phyloP scores from a whole-genome alignment of 2,329 filamentous ascomycete genomes.

The Stagonosporopsis vannaccii region DNA sequence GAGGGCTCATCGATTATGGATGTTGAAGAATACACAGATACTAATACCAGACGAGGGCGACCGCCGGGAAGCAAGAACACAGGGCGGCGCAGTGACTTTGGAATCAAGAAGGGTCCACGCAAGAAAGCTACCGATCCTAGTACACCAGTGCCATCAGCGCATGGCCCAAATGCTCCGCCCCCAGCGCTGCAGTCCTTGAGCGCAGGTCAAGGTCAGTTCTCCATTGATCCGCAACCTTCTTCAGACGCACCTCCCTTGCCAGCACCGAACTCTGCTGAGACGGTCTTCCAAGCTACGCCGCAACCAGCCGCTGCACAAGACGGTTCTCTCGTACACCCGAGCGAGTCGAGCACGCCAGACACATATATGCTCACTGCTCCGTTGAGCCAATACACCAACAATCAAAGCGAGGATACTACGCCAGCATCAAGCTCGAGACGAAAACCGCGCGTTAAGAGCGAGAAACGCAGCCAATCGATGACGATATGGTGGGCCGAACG shows the following conservation, averaged over 20 bases:
- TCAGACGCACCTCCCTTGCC: slow-evolving; percentile 27
- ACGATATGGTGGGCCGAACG: slow-evolving; percentile 57
- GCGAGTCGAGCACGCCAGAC: slow-evolving; percentile 39
- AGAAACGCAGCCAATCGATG: slow-evolving; percentile 55
- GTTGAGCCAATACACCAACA: slow-evolving; percentile 42
- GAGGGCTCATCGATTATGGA: slow-evolving; percentile 44
- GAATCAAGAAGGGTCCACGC: slow-evolving; percentile 58
- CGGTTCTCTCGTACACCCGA: slow-evolving; percentile 25
- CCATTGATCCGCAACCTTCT: slow-evolving; percentile 41
- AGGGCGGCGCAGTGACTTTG: slow-evolving; percentile 55
- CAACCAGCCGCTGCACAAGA: slow-evolving; percentile 38
- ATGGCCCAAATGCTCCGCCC: slow-evolving; percentile 36
- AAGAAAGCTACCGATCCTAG: slow-evolving; percentile 41
- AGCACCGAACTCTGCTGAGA: slow-evolving; percentile 41
- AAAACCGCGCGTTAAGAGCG: slow-evolving; percentile 52
- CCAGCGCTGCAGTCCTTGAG: slow-evolving; percentile 45
- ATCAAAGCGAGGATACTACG: slow-evolving; percentile 37
- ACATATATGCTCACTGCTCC: slow-evolving; percentile 47
- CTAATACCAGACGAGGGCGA: slow-evolving; percentile 42
- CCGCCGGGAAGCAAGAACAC: slow-evolving; percentile 58
- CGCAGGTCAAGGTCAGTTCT: slow-evolving; percentile 48
- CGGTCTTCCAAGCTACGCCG: slow-evolving; percentile 46
- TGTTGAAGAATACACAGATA: slow-evolving; percentile 35
- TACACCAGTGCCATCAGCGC: slow-evolving; percentile 29
- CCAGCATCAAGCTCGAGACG: slow-evolving; percentile 38